Base-by-base conservation (phyloP, 2,329 filamentous ascomycete genomes). In the Neospermospora avenae region DNA sequence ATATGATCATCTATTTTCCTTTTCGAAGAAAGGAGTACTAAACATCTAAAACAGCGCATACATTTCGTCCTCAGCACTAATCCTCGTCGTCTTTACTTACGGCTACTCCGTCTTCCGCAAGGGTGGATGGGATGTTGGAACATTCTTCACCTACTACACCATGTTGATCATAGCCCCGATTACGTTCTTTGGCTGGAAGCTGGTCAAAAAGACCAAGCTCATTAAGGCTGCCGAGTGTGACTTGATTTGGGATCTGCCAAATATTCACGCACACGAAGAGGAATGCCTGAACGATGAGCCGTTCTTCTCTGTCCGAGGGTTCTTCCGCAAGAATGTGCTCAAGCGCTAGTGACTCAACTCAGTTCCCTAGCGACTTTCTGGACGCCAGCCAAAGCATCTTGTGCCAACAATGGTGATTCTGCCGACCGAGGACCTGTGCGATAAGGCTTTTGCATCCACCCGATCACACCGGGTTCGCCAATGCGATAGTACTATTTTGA, bases 81-180 rank as follows among this genome's bases (percentile, higher is more conserved):
- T 83, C 46, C 72, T 88, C 66, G 90, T 92, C 86, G 81, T 84
- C 0, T 86, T 91, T 65, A 82, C 91, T 0, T 83, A 86, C 6
- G 89, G 89, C 0, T 92, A 91, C 61, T 82, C 84, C 0, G 87
- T 91, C 0, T 93, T 92, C 68, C 70, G 91, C 35, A 84, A 86
- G 0, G 81, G 81, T 0, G 79, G 81, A 1, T 93, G 89, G 89
- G 48, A 85, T 61, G 71, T 90, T 0, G 80, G 87, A 0, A 44
- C 37, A 2, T 93, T 92, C 69, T 73, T 92, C 35, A 91, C 91
- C 73, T 78, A 76, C 2, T 91, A 91, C 73, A 84, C 84, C 45
- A 81, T 91, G 57, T 87, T 87, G 0, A 66, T 87, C 0, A 74
- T 93, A 5, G 57, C 53, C 3, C 83, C 81, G 0, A 63, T 83